Evolutionary conservation across 805 yeast genomes (phyloP), one percentile per base, ranked within the genome.

Genomic region (Metschnikowia vanudenii): DNA sequence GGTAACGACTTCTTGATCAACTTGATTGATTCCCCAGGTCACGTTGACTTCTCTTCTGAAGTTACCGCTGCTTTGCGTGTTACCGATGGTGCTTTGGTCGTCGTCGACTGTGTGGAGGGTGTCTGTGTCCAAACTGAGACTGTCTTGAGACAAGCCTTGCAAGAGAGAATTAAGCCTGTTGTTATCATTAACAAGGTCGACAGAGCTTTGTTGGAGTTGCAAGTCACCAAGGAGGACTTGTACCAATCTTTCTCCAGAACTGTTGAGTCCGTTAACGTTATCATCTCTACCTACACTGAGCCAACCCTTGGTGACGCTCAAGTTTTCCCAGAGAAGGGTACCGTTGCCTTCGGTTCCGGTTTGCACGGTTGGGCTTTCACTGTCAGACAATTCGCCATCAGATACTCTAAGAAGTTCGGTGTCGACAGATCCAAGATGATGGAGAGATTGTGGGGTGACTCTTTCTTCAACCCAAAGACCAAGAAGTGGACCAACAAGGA

Each of bases 281-380:
- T 94, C 73, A 89, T 92, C 73, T 81, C 98, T 60, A 92, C 98
- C 66, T 92, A 92, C 80, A 78, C 83, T 67, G 99, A 92, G 74
- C 79, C 81, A 76, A 75, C 80, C 55, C 76, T 92, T 58, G 99
- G 99, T 81, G 98, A 92, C 70, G 85, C 81, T 67, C 98, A 92
- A 82, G 98, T 92, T 59, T 92, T 85, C 96, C 99, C 99, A 77
- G 95, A 92, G 75, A 76, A 78, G 73, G 99, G 99, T 81, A 92
- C 98, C 75, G 96, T 92, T 71, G 99, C 99, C 64, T 92, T 92
- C 78, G 98, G 96, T 82, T 94, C 98, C 75, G 99, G 98, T 87
- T 82, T 92, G 72, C 99, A 92, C 85, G 99, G 99, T 78, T 92
- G 99, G 99, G 98, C 97, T 73, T 92, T 92, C 92, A 92, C 99